phyloP scores from a whole-genome alignment of 352 stramenopile genomes.

The Thraustotheca clavata region DNA sequence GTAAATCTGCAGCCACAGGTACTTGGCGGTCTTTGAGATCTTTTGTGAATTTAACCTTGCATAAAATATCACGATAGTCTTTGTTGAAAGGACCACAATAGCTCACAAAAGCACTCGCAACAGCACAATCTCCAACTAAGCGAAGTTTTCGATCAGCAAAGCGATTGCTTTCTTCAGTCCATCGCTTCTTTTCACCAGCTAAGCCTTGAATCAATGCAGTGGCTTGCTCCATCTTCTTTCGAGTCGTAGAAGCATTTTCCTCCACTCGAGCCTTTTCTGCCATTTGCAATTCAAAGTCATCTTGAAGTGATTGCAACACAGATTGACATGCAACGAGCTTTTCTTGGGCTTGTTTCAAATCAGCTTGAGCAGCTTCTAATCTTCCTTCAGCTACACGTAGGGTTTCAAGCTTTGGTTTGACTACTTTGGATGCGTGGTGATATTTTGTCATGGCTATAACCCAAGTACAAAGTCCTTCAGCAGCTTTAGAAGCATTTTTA shows the following conservation, averaged over 20 bases:
- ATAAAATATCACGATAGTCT: constrained; percentile 57
- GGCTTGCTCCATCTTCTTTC: constrained; percentile 87
- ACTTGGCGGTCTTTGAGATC: constrained; percentile 63
- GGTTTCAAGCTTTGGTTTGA: constrained; percentile 90
- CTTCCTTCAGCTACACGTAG: constrained; percentile 80
- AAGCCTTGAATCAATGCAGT: constrained; percentile 83
- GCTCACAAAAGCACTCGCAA: constrained; percentile 79
- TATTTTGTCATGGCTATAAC: constrained; percentile 89
- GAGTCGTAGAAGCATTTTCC: constrained; percentile 67
- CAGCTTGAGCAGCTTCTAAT: constrained; percentile 72
- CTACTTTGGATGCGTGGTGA: constrained; percentile 87
- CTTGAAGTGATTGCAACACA: constrained; percentile 59
- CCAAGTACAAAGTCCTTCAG: constrained; percentile 87
- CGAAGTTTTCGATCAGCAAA: constrained; percentile 75
- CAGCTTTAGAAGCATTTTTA: constrained; percentile 84
- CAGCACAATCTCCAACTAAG: constrained; percentile 79
- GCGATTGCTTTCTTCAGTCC: constrained; percentile 82
- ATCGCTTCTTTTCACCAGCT: constrained; percentile 69
- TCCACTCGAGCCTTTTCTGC: constrained; percentile 80
- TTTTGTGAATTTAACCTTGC: constrained; percentile 47
- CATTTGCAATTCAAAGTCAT: constrained; percentile 86
- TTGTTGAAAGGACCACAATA: constrained; percentile 90
- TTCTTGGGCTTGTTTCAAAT: constrained; percentile 58
- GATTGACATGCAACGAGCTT: constrained; percentile 59
- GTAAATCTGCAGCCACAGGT: constrained; percentile 49